These are phyloP conservation scores for Trametes polyzona DNA, from an alignment of 1,284 basidiomycete species.

Conservation along the genomic window DNA sequence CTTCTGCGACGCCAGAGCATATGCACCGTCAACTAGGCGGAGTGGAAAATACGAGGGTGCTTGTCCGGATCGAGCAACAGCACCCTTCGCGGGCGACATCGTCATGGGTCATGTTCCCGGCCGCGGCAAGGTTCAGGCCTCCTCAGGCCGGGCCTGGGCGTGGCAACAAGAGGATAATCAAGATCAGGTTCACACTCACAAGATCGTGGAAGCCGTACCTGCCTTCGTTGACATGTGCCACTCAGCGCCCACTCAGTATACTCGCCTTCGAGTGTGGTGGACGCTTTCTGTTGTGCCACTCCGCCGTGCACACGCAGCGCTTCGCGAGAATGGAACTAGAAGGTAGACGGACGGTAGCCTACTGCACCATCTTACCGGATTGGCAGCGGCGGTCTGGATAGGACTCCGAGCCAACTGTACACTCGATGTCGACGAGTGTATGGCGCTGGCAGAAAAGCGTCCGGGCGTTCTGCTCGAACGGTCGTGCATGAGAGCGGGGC, in stretches of 20 bases:
- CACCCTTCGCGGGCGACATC: background rate
- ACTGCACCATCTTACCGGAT: too few relatives aligned
- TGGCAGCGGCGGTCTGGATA: too few relatives aligned
- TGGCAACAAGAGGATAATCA: constrained; percentile 17
- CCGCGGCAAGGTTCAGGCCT: background rate
- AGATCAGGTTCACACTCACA: constrained; percentile 21
- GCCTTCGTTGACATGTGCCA: constrained; percentile 7
- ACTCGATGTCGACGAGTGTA: background rate
- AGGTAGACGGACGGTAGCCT: too few relatives aligned
- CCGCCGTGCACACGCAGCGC: background rate
- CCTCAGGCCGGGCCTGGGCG: constrained; percentile 5
- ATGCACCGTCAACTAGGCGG: background rate
- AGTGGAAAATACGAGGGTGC: constrained; percentile 15
- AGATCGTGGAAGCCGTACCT: constrained; percentile 27
- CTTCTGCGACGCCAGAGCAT: background rate
- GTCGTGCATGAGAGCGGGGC: background rate
- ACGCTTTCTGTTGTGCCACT: too few relatives aligned
- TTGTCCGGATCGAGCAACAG: constrained; percentile 1
- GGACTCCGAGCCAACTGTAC: too few relatives aligned
- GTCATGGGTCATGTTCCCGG: constrained; percentile 12
- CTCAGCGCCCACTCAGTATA: background rate
- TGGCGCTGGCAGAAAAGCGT: constrained; percentile 5
- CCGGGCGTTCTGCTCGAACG: constrained; percentile 13
- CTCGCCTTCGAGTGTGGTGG: too few relatives aligned
- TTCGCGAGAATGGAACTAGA: constrained; percentile 24